These are phyloP conservation scores for Pestalotiopsis sp. DNA, from an alignment of 2,329 filamentous ascomycete species.

Conservation along the genomic window DNA sequence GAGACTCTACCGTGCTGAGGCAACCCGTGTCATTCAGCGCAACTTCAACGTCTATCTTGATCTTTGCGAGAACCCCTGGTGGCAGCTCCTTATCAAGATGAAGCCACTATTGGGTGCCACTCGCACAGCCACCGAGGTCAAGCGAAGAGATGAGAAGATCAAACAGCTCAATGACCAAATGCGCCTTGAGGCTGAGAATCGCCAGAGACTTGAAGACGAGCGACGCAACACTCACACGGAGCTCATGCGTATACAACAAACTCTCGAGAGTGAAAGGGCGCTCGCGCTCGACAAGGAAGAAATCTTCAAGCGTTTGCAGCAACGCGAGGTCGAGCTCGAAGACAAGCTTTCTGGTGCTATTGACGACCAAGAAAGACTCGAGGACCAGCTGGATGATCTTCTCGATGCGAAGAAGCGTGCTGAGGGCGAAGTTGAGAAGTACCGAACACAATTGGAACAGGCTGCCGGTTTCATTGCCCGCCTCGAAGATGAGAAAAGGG, in stretches of 20 bases:
- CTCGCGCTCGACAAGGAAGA: slow-evolving; percentile 97
- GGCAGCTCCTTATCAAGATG: slow-evolving; percentile 93
- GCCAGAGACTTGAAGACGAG: slow-evolving; percentile 86
- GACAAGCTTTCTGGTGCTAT: slow-evolving; percentile 92
- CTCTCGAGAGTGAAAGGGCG: slow-evolving; percentile 92
- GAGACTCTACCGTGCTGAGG: slow-evolving; percentile 89
- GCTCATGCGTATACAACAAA: slow-evolving; percentile 87
- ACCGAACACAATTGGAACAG: slow-evolving; percentile 83
- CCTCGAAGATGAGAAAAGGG: slow-evolving; percentile 83
- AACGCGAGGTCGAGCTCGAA: slow-evolving; percentile 86
- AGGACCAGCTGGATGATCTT: slow-evolving; percentile 89
- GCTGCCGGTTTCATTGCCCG: slow-evolving; percentile 84
- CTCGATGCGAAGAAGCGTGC: slow-evolving; percentile 87
- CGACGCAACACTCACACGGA: slow-evolving; percentile 84
- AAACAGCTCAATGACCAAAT: slow-evolving; percentile 83
- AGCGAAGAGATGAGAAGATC: slow-evolving; percentile 93
- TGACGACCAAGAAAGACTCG: slow-evolving; percentile 90
- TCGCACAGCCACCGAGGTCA: slow-evolving; percentile 88
- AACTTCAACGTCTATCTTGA: slow-evolving; percentile 93
- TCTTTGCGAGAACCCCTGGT: slow-evolving; percentile 93
- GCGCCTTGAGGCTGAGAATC: slow-evolving; percentile 72
- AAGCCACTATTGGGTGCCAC: slow-evolving; percentile 92
- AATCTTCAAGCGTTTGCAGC: slow-evolving; percentile 94
- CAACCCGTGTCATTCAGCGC: slow-evolving; percentile 88
- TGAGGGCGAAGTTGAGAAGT: slow-evolving; percentile 80